Evolutionary conservation across 1,139 yeast genomes (phyloP).

Genomic region (Kluyveromyces marxianus): DNA sequence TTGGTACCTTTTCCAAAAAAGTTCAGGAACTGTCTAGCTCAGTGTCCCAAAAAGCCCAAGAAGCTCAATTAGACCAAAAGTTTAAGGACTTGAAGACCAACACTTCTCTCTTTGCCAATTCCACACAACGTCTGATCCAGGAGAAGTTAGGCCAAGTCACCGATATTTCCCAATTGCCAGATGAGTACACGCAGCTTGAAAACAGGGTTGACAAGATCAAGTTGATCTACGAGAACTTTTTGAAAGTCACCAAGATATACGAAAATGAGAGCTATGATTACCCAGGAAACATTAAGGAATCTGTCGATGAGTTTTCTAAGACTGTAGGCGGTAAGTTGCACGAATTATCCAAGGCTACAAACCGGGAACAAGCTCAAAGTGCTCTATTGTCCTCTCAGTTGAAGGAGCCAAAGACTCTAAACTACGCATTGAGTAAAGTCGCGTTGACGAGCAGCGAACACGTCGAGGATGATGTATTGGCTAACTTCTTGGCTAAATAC

Average conservation of each 20-base stretch:
- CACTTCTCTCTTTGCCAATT: slow-evolving; percentile 62
- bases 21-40: slow-evolving; percentile 13
- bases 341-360: slow-evolving; percentile 64
- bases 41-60: slow-evolving; percentile 14
- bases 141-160: slow-evolving; percentile 74
- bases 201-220: slow-evolving; percentile 69
- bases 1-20: slow-evolving; percentile 13
- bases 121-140: slow-evolving; percentile 73
- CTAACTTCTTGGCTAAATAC: slow-evolving; percentile 43
- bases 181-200: slow-evolving; percentile 72
- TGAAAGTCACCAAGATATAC: slow-evolving; percentile 63
- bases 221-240: slow-evolving; percentile 60
- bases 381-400: slow-evolving; percentile 54
- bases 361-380: slow-evolving; percentile 79
- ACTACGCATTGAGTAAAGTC: slow-evolving; percentile 78
- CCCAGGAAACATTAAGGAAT: slow-evolving; percentile 71
- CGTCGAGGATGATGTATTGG: slow-evolving; percentile 37
- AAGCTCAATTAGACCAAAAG: slow-evolving; percentile 21
- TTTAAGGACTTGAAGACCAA: slow-evolving; percentile 29
- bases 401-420: slow-evolving; percentile 74
- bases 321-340: slow-evolving; percentile 58
- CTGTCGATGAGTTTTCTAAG: slow-evolving; percentile 67
- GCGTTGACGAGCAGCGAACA: slow-evolving; percentile 42
- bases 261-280: slow-evolving; percentile 79
- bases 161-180: slow-evolving; percentile 76